A percentile compares a stretch with the other conserved stretches of the same genome.
phyloP scores from a whole-genome alignment of 179 eudicot genomes.

The Spergularia azorica region DNA sequence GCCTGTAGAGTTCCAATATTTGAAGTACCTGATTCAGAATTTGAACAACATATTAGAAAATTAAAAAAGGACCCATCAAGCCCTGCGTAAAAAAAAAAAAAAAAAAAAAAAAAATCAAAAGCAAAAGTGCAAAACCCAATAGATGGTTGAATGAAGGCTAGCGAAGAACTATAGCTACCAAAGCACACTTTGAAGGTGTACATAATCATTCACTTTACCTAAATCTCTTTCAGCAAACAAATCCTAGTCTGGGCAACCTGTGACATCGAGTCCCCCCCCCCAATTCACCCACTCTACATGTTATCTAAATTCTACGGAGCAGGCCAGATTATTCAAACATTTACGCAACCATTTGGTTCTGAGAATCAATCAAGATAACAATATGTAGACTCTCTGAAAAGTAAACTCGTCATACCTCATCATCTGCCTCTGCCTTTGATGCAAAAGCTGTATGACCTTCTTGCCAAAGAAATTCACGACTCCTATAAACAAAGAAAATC shows the following conservation, averaged over 20 bases:
- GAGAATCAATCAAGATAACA: neutral
- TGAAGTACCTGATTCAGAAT: slow-evolving; percentile 66
- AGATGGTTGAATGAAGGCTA: neutral
- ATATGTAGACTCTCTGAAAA: neutral
- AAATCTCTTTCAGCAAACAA: too few relatives aligned
- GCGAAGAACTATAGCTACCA: neutral
- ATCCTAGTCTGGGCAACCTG: too few relatives aligned
- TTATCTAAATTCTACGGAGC: too few relatives aligned
- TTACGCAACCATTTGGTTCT: neutral
- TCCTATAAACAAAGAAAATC: slow-evolving; percentile 52
- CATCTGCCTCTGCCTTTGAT: slow-evolving; percentile 89
- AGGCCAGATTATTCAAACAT: neutral
- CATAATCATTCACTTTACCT: neutral
- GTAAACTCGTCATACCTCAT: slow-evolving; percentile 56
- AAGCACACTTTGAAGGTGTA: too few relatives aligned
- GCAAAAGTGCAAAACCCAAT: too few relatives aligned
- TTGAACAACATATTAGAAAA: neutral
- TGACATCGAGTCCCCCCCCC: too few relatives aligned
- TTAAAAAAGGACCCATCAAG: neutral
- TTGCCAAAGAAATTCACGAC: slow-evolving; percentile 99
- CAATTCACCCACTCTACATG: too few relatives aligned
- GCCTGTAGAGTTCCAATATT: slow-evolving; percentile 81
- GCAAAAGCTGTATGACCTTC: slow-evolving; percentile 99
- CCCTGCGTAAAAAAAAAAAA: too few relatives aligned
- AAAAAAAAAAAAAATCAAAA: too few relatives aligned